Base-by-base conservation (phyloP, 2,329 filamentous ascomycete species). In the Dichotomopilus funicola region DNA sequence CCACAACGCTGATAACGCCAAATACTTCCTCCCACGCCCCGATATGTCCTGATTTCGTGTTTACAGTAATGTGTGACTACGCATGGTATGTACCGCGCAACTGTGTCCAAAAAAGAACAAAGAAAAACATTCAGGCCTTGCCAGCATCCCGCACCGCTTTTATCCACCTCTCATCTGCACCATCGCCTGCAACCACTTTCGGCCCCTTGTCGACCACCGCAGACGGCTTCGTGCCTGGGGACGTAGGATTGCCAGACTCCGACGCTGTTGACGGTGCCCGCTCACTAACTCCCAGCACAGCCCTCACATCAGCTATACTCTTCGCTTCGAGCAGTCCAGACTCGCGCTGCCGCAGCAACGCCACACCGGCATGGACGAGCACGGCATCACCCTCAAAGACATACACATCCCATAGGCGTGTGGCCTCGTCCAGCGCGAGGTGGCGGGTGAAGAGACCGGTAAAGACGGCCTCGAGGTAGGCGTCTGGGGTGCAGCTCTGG, bases 301-400 rank as follows among this genome's bases (percentile, higher is more conserved):
- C 63, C 53, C 68, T 68, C 5, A 82, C 71, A 49, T 81, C 78
- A 0, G 68, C 69, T 0, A 70, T 63, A 2, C 69, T 76, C 61
- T 72, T 73, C 9, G 76, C 71, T 7, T 74, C 72, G 1, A 83
- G 72, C 2, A 83, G 68, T 1, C 72, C 66, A 70, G 78, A 78
- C 63, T 83, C 80, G 13, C 72, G 73, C 35, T 74, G 72, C 5
- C 80, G 62, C 19, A 94, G 69, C 13, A 88, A 73, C 0, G 86
- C 89, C 0, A 91, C 84, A 0, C 82, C 86, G 1, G 87, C 87
- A 0, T 88, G 75, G 6, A 92, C 79, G 0, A 91, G 73, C 1
- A 88, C 75, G 1, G 80, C 76, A 61, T 95, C 89, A 33, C 88
- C 88, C 66, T 95, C 89, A 61, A 95, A 90, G 3, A 88, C 83